Evolutionary conservation across 108 stramenopile genomes (phyloP), one percentile per base, ranked within the genome.

Genomic region (Schizochytrium sp.): DNA sequence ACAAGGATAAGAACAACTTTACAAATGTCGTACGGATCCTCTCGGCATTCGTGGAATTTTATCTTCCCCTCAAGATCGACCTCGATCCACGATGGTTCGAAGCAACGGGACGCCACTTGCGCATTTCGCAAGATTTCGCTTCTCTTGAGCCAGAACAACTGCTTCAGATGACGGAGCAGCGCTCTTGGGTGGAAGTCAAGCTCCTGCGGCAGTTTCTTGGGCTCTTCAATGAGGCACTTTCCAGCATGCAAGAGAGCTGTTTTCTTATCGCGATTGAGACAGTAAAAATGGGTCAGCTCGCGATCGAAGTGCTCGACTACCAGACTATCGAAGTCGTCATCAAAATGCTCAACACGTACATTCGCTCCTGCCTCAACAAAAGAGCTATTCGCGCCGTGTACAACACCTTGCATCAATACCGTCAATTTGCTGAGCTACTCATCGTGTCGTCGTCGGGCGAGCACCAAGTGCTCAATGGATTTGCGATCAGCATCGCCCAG

Each of bases 1-100:
- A 83, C 25, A 83, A 83, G 51, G 76, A 83, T 5, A 83, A 83
- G 76, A 47, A 83, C 76, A 83, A 83, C 51, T 83, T 83, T 3
- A 83, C 45, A 0, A 83, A 34, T 23, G 76, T 83, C 6, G 76
- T 83, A 25, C 76, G 76, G 6, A 53, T 83, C 28, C 45, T 83
- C n/a, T 83, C 76, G 28, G 6, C 45, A 6, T 53, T 83, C 19
- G 51, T 47, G 10, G 76, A 83, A 23, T 18, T 45, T 0, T 83
- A 83, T 45, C 48, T 47, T 45, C 25, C 45, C 12, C 51, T 83
- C n/a, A 83, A 83, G 51, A 47, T 6, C 45, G 14, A 53, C 12
- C 51, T 83, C 25, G 48, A 83, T 23, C 6, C 19, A 18, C n/a
- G 45, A 45, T 83, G 76, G 76, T 83, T 83, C 28, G 76, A 83